Evolutionary conservation across 768 basidiomycete genomes (phyloP).

Genomic region (Pisolithus microcarpus): DNA sequence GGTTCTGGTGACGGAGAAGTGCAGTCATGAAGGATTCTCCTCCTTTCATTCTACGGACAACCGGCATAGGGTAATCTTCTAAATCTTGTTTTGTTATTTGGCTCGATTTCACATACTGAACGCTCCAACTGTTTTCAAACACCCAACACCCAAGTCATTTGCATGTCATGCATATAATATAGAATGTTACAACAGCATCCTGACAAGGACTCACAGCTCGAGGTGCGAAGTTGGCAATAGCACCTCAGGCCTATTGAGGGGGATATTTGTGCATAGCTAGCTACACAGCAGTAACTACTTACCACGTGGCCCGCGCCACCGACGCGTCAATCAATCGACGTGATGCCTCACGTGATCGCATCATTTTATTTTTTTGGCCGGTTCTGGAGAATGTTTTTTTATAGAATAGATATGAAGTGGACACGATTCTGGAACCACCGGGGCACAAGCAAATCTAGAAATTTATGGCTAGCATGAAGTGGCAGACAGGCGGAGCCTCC

Average conservation of each 20-base stretch:
- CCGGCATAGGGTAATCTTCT: slow-evolving; percentile 24
- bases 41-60: slow-evolving; percentile 21
- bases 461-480: too few relatives aligned
- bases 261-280: neutral
- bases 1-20: slow-evolving; percentile 12
- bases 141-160: slow-evolving; percentile 16
- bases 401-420: too few relatives aligned
- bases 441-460: too few relatives aligned
- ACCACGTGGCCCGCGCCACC: too few relatives aligned
- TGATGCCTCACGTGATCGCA: too few relatives aligned
- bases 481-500: too few relatives aligned
- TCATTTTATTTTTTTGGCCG: too few relatives aligned
- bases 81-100: slow-evolving; percentile 19
- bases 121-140: slow-evolving; percentile 14
- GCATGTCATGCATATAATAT: slow-evolving; percentile 28
- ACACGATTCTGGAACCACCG: too few relatives aligned
- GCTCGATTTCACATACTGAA: slow-evolving; percentile 11
- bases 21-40: slow-evolving; percentile 10
- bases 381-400: too few relatives aligned
- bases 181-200: slow-evolving; percentile 28
- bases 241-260: neutral
- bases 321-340: too few relatives aligned
- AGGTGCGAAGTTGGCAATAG: neutral
- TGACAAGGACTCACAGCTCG: slow-evolving; percentile 12
- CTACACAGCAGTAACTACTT: too few relatives aligned